These are phyloP conservation scores for Boletus insuetus DNA, from an alignment of 768 basidiomycete species.

Conservation along the genomic window DNA sequence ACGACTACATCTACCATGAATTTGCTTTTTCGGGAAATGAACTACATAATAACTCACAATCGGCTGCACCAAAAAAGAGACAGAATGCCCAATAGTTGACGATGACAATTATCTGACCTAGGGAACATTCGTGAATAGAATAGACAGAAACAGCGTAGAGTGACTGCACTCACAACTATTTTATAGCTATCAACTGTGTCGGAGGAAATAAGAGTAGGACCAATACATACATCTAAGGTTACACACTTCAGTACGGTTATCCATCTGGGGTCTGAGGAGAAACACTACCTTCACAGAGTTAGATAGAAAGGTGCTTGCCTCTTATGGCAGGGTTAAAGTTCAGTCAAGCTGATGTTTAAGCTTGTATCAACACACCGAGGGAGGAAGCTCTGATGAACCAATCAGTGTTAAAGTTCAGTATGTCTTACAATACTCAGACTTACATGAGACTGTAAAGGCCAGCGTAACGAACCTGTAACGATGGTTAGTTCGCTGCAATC, in stretches of 20 bases:
- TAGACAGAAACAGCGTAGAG: too few relatives aligned
- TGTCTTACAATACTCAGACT: neutral
- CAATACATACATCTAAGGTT: neutral
- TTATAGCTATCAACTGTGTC: neutral
- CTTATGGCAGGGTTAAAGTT: neutral
- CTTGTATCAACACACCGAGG: slow-evolving; percentile 1
- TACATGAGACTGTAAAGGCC: slow-evolving; percentile 2
- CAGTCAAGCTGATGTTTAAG: neutral
- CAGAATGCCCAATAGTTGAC: neutral
- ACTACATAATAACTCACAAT: neutral
- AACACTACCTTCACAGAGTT: slow-evolving; percentile 3
- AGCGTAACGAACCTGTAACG: slow-evolving; percentile 8
- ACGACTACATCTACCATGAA: neutral
- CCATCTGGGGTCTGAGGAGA: neutral
- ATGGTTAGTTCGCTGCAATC: neutral
- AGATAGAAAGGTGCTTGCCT: neutral
- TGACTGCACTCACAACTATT: slow-evolving; percentile 5
- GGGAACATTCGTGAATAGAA: neutral
- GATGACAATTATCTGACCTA: neutral
- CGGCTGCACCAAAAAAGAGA: slow-evolving; percentile 3
- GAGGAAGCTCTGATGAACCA: neutral
- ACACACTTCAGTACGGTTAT: neutral
- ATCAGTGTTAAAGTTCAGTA: neutral
- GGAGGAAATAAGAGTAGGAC: neutral
- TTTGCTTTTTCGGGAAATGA: neutral